Conservation (phyloP, 1,284 basidiomycete species). For the Leccinum pallidistipes region DNA sequence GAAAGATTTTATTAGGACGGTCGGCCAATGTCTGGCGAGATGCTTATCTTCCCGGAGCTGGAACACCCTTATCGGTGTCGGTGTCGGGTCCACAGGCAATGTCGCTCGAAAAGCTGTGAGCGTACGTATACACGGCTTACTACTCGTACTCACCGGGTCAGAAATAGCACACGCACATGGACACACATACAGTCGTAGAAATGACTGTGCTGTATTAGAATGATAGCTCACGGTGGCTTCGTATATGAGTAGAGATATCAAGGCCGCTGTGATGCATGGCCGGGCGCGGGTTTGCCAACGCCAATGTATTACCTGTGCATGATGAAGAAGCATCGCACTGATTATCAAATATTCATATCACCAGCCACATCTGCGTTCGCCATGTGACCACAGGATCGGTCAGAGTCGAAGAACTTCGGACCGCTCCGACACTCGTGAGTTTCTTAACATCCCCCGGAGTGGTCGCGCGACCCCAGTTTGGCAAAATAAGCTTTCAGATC, state of each 20-base stretch:
- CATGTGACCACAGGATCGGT: background rate
- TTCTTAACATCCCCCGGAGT: background rate
- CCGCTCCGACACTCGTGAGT: background rate
- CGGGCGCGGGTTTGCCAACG: background rate
- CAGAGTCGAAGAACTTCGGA: background rate
- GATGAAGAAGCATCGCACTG: background rate
- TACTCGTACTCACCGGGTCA: background rate
- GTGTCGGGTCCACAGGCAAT: background rate
- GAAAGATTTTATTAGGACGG: background rate
- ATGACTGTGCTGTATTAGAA: background rate
- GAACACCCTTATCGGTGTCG: conserved; percentile 2
- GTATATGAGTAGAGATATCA: background rate
- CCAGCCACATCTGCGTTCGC: background rate
- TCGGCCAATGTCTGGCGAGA: conserved; percentile 12
- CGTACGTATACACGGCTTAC: background rate
- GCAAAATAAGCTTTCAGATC: conserved; percentile 3
- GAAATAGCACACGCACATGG: background rate
- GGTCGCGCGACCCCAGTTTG: background rate
- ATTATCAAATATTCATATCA: background rate
- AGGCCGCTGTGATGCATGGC: background rate
- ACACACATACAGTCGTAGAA: background rate
- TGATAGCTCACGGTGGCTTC: background rate
- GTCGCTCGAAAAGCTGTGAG: background rate
- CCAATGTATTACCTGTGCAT: background rate
- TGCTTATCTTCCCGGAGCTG: conserved; percentile 21